Evolutionary conservation across 345 rosid genomes (phyloP).

Genomic region (Toxicodendron radicans): DNA sequence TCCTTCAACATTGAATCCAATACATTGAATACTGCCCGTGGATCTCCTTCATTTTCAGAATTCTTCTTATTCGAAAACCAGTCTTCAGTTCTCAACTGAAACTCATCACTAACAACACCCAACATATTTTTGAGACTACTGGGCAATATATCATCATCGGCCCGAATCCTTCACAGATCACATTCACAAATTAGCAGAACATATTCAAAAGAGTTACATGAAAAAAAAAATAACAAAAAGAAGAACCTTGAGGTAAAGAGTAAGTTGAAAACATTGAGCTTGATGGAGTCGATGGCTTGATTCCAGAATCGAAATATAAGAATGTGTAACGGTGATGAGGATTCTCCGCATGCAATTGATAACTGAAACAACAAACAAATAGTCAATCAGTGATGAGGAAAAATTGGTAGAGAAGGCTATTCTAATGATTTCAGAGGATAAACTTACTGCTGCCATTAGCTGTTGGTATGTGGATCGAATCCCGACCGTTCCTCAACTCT

Average conservation of each 20-base stretch:
- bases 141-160: slow-evolving; percentile 33
- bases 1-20: slow-evolving; percentile 62
- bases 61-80: slow-evolving; percentile 36
- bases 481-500: neutral
- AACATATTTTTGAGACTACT: slow-evolving; percentile 23
- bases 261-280: slow-evolving; percentile 39
- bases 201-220: no score
- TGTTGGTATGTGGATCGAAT: neutral
- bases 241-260: slow-evolving; percentile 29
- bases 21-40: slow-evolving; percentile 45
- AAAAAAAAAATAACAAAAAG: neutral
- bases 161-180: slow-evolving; percentile 16
- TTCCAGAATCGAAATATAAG: slow-evolving; percentile 39
- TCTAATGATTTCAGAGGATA: no score
- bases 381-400: neutral
- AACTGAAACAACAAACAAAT: slow-evolving; percentile 31
- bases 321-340: slow-evolving; percentile 33
- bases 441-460: neutral
- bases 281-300: slow-evolving; percentile 44
- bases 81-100: slow-evolving; percentile 24
- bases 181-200: slow-evolving; percentile 6
- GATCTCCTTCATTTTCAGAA: slow-evolving; percentile 37
- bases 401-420: neutral
- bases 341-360: slow-evolving; percentile 42
- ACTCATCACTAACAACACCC: slow-evolving; percentile 15